Percentiles rank a stretch among this genome's conserved stretches.
phyloP scores from a whole-genome alignment of 2,329 filamentous ascomycete species.

The Diplodia seriata region DNA sequence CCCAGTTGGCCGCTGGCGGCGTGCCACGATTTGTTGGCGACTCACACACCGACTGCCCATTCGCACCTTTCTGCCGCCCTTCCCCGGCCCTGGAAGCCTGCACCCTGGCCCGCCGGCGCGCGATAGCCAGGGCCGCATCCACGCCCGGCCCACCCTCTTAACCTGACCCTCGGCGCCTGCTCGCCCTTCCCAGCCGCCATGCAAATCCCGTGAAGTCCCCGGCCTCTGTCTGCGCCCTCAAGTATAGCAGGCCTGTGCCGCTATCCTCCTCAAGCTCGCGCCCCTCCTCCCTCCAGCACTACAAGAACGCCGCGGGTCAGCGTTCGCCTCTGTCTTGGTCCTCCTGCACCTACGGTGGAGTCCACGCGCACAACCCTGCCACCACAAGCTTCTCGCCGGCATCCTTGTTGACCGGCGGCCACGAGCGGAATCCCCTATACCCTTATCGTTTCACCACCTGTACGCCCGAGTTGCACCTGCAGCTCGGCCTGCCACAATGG shows the following conservation, averaged over 20 bases:
- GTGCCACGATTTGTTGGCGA: constrained; percentile 30
- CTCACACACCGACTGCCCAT: constrained; percentile 31
- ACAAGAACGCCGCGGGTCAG: constrained; percentile 22
- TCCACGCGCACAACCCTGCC: constrained; percentile 24
- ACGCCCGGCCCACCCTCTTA: constrained; percentile 22
- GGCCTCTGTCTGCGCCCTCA: constrained; percentile 3
- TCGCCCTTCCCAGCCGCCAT: constrained; percentile 19
- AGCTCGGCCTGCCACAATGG: constrained; percentile 30
- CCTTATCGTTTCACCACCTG: constrained; percentile 31
- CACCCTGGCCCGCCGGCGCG: constrained; percentile 1
- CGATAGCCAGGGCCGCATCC: constrained; percentile 22
- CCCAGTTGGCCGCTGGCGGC: constrained; percentile 22
- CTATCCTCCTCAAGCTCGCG: not conserved
- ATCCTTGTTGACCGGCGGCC: constrained; percentile 29
- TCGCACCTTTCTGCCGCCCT: constrained; percentile 24
- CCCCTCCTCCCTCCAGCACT: not conserved
- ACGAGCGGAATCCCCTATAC: constrained; percentile 21
- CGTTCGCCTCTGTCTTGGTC: constrained; percentile 17
- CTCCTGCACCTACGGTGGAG: constrained; percentile 23
- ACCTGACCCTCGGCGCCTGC: constrained; percentile 21
- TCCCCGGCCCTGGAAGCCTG: constrained; percentile 16
- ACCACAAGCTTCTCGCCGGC: constrained; percentile 22
- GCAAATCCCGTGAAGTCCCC: constrained; percentile 22
- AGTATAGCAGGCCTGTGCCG: constrained; percentile 2
- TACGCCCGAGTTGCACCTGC: constrained; percentile 29